Conservation (phyloP, 1,284 basidiomycete species). For the Melanopsichium pennsylvanicum region DNA sequence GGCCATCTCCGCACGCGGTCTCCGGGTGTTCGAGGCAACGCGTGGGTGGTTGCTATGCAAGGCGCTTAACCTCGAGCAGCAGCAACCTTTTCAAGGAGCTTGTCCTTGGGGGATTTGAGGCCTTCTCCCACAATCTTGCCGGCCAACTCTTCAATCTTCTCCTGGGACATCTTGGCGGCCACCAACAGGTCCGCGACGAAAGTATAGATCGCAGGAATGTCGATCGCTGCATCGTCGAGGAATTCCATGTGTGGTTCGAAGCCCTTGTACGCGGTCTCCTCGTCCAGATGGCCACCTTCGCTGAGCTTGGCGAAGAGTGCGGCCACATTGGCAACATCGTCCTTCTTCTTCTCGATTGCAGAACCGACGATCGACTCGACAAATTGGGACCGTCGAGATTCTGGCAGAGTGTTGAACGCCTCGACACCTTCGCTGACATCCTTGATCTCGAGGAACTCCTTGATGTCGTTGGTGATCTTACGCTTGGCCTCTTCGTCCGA, state of each 20-base stretch:
- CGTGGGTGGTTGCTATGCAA: conserved; percentile 22
- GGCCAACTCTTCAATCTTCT: conserved; percentile 59
- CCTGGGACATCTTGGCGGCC: conserved; percentile 44
- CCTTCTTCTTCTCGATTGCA: conserved; percentile 81
- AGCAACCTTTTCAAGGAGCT: conserved; percentile 62
- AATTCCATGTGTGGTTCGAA: conserved; percentile 75
- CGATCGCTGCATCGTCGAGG: conserved; percentile 85
- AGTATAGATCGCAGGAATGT: conserved; percentile 84
- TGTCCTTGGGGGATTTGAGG: conserved; percentile 61
- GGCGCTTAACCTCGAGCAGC: conserved; percentile 32
- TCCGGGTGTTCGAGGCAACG: conserved; percentile 17
- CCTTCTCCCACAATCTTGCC: conserved; percentile 62
- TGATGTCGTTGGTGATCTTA: conserved; percentile 74
- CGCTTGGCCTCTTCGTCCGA: conserved; percentile 76
- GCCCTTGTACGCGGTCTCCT: conserved; percentile 74
- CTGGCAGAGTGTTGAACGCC: conserved; percentile 70
- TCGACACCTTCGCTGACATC: conserved; percentile 85
- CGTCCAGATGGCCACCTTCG: conserved; percentile 47
- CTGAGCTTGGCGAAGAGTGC: conserved; percentile 60
- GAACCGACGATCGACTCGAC: conserved; percentile 77
- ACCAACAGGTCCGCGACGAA: conserved; percentile 72
- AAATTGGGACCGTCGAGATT: conserved; percentile 73
- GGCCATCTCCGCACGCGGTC: conserved; percentile 16
- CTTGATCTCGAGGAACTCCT: conserved; percentile 69
- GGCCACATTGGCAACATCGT: conserved; percentile 74